A percentile compares a stretch with the other conserved stretches of the same genome.
Conservation (phyloP, 2,329 filamentous ascomycete genomes). For the Penicillium italicum region DNA sequence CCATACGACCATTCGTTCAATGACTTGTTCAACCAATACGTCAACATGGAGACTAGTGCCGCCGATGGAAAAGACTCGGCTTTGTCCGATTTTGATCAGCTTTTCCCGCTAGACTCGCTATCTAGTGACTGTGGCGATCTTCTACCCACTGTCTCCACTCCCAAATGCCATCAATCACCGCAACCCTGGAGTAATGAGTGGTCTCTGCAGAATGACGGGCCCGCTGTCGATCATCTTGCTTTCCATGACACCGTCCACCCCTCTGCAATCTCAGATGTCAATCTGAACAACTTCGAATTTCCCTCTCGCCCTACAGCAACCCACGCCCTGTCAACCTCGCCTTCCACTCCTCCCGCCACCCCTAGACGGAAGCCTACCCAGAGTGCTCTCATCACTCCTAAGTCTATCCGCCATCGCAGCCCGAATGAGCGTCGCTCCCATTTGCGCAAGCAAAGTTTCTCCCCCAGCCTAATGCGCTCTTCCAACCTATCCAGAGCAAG, state of each 20-base stretch:
- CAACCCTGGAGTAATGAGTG: slow-evolving; percentile 55
- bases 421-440: slow-evolving; percentile 39
- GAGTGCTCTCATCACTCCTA: slow-evolving; percentile 38
- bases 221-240: slow-evolving; percentile 30
- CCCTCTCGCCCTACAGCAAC: slow-evolving; percentile 24
- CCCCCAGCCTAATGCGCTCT: slow-evolving; percentile 55
- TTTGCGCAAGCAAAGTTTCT: slow-evolving; percentile 44
- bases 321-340: slow-evolving; percentile 27
- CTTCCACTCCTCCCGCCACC: slow-evolving; percentile 38
- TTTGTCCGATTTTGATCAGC: slow-evolving; percentile 49
- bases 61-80: slow-evolving; percentile 48
- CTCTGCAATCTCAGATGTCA: slow-evolving; percentile 32
- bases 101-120: slow-evolving; percentile 50
- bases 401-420: slow-evolving; percentile 40
- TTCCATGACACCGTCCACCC: slow-evolving; percentile 41
- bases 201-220: slow-evolving; percentile 50
- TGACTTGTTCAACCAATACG: slow-evolving; percentile 62
- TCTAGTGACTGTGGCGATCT: slow-evolving; percentile 52
- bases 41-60: slow-evolving; percentile 55
- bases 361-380: slow-evolving; percentile 37
- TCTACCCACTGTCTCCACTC: slow-evolving; percentile 49
- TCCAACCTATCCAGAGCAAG: slow-evolving; percentile 46
- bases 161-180: slow-evolving; percentile 41
- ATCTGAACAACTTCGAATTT: slow-evolving; percentile 33
- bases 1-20: slow-evolving; percentile 53